Evolutionary conservation across 2,329 filamentous ascomycete species (phyloP).

Genomic region (Colletotrichum spinosum): DNA sequence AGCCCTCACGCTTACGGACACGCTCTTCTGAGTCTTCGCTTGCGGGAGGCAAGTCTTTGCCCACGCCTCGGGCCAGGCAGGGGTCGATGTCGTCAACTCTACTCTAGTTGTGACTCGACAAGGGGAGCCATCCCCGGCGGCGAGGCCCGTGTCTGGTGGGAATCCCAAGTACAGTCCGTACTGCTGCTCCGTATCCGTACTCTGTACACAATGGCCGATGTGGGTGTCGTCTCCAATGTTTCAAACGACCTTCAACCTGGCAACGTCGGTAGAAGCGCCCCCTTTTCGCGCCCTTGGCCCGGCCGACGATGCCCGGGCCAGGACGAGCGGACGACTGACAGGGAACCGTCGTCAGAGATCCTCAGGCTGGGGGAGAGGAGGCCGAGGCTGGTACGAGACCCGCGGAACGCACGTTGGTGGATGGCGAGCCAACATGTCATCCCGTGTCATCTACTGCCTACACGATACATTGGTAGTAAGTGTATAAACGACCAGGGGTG

Average conservation of each 20-base stretch:
- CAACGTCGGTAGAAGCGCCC: slow-evolving; percentile 6
- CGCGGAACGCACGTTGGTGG: too few relatives aligned
- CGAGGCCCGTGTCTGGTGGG: slow-evolving; percentile 9
- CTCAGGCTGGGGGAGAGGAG: neutral
- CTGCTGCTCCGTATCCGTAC: neutral
- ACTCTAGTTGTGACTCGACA: slow-evolving; percentile 26
- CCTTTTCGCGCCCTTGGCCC: slow-evolving; percentile 13
- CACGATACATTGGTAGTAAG: neutral
- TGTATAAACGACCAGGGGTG: neutral
- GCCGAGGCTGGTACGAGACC: too few relatives aligned
- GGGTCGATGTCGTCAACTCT: slow-evolving; percentile 30
- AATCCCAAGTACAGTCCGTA: neutral
- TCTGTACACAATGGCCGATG: too few relatives aligned
- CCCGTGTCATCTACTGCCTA: too few relatives aligned
- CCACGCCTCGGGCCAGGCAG: slow-evolving; percentile 7
- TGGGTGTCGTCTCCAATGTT: slow-evolving; percentile 8
- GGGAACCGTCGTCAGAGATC: neutral
- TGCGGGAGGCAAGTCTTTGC: slow-evolving; percentile 1
- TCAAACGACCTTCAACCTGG: slow-evolving; percentile 18
- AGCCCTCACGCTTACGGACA: too few relatives aligned
- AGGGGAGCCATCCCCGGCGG: slow-evolving; percentile 10
- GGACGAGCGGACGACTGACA: neutral
- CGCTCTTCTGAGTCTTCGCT: neutral
- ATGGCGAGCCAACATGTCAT: too few relatives aligned
- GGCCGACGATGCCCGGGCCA: slow-evolving; percentile 4